Evolutionary conservation across 768 basidiomycete species (phyloP).

Genomic region (Suillus fuscotomentosus): DNA sequence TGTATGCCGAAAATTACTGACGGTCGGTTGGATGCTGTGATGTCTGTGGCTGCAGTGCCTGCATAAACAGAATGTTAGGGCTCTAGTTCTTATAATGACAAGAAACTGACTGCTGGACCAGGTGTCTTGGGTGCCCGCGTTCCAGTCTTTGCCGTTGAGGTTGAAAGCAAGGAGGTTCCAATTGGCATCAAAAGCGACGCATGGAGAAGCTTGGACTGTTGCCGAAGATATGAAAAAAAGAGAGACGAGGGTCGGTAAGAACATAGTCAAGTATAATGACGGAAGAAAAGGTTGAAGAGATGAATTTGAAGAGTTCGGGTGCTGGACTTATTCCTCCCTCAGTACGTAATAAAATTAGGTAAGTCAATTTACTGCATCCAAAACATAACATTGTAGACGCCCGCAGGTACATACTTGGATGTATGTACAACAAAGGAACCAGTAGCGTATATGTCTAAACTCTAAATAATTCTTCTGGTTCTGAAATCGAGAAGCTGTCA

Average conservation of each 20-base stretch:
- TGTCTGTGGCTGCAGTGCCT: constrained; percentile 51
- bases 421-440: too few species aligned
- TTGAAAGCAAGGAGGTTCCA: constrained; percentile 91
- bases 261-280: constrained; percentile 27
- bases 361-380: background rate
- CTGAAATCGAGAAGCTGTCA: background rate
- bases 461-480: too few species aligned
- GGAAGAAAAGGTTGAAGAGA: background rate
- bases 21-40: constrained; percentile 78
- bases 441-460: too few species aligned
- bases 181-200: constrained; percentile 73
- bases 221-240: constrained; percentile 45
- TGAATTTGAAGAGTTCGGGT: background rate
- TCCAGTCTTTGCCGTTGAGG: constrained; percentile 81
- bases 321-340: background rate
- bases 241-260: constrained; percentile 47
- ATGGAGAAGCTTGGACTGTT: constrained; percentile 45
- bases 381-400: too few species aligned
- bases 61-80: constrained; percentile 7
- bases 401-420: too few species aligned
- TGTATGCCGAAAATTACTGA: constrained; percentile 27
- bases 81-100: background rate
- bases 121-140: constrained; percentile 64
- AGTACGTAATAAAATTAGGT: background rate
- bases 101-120: constrained; percentile 56